phyloP scores from a whole-genome alignment of 2,329 filamentous ascomycete genomes.

The Venturia aucupariae region DNA sequence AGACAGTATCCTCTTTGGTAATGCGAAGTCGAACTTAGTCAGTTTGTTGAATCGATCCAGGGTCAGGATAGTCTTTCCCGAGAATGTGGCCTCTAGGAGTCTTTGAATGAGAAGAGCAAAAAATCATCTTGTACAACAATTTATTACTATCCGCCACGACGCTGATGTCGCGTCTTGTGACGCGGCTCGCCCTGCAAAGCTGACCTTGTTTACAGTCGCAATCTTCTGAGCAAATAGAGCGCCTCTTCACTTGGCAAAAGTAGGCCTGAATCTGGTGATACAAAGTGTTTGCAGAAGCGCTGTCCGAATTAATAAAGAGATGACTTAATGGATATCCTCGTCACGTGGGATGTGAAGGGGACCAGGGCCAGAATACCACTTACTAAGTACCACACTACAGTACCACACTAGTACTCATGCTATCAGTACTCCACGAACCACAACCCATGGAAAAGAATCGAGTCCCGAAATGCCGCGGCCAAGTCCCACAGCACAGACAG shows the following conservation, averaged over 20 bases:
- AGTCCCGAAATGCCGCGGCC: no score
- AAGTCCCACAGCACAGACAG: no score
- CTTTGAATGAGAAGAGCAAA: not conserved
- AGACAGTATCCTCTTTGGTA: constrained; percentile 91
- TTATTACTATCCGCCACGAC: not conserved
- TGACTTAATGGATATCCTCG: no score
- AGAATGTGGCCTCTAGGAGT: not conserved
- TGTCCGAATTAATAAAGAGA: not conserved
- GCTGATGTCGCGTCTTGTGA: no score
- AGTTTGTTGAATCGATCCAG: not conserved
- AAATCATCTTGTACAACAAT: not conserved
- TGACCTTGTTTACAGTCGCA: not conserved
- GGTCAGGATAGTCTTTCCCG: not conserved
- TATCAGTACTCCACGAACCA: no score
- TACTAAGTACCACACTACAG: no score
- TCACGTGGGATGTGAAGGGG: no score
- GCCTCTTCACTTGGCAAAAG: not conserved
- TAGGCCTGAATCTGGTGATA: not conserved
- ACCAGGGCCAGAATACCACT: no score
- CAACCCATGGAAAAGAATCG: no score
- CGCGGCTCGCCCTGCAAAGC: not conserved
- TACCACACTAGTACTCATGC: no score
- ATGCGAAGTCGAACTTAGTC: not conserved
- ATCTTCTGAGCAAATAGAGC: not conserved
- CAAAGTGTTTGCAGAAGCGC: not conserved